Evolutionary conservation across 257 asterid genomes (phyloP), one percentile per base, ranked within the genome.

Genomic region (Solanum verrucosum): DNA sequence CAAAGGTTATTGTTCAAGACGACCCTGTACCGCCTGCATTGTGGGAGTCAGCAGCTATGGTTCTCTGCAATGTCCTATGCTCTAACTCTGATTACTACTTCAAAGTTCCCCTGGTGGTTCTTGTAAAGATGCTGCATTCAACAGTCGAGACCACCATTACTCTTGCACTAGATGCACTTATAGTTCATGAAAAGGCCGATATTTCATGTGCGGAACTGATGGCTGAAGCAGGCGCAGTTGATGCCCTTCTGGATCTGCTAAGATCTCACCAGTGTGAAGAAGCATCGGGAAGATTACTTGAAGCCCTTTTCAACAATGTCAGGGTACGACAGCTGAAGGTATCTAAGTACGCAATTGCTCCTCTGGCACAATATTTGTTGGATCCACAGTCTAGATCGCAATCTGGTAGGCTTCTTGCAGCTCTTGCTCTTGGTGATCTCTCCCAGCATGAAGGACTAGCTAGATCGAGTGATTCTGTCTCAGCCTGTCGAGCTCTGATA

Each of bases 381-480:
- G 98, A 96, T 92, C 96, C 98, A 68, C 98, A 93, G 91, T 95
- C 98, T 88, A 92, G 82, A 89, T 94, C 98, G 52, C 93, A 92
- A 77, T 87, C 93, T 18, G 92, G 95, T 87, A 93, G 89, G 92
- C 96, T 96, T 91, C 92, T 96, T 63, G 96, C 96, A 40, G 93
- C 98, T 84, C 98, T 96, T 87, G 93, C 96, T 86, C 98, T 96
- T 84, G 98, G 98, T 56, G 94, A 96, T 83, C 98, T 96, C 87
- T 96, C 98, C 9, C 98, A 95, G 90, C 98, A 96, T 68, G 98
- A 95, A 90, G 98, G 98, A 87, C 96, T 95, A 70, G 95, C 98
- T 38, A 91, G 97, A 89, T 90, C 98, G 73, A 95, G 93, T 91
- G 94, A 92, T 90, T 92, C 98, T 83, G 95, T 87, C 90, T 91